Evolutionary conservation across 225 moss, liverwort and hornwort genomes (phyloP), one percentile per base, ranked within the genome.

Genomic region (Rhytidiadelphus loreus): DNA sequence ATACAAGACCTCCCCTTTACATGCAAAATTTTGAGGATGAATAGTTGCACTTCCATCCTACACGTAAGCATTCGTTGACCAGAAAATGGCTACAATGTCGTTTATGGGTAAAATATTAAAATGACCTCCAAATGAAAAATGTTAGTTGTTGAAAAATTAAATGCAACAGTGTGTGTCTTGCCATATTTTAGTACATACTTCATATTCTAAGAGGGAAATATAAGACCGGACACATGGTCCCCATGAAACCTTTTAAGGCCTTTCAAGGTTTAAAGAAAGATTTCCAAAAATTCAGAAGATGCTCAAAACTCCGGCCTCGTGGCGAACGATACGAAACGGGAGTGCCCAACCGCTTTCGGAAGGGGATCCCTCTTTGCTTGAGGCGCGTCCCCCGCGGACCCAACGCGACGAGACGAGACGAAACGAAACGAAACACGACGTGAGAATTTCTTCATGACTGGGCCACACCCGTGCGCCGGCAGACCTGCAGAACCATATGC

Each of bases 151-250:
- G 5, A 20, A 41, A n/a, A 13, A 26, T 58, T 58, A 29, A 58
- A 39, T 59, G 3, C 29, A 59, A 5, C 2, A 12, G 2, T 13
- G 5, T 19, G 29, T 37, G 3, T 2, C 26, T 4, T 25, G 25
- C 37, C 25, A 77, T 24, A 77, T 77, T 53, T 50, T 33, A 23
- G 6, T 77, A 11, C 18, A 57, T 12, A 18, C n/a, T 57, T 79
- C 2, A 9, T 56, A 56, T 18, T 17, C 16, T 39, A n/a, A 57
- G 11, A 57, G 3, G 11, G 8, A 39, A 80, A 59, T 43, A 19
- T 1, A 57, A 0, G 8, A 12, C 2, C 2, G 7, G 11, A 18
- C 28, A 6, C 7, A 56, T 7, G 10, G 22, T 22, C 37, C 19
- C 52, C 52, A 14, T 28, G 2, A 8, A 2, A 76, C 76, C 76